These are phyloP conservation scores for Paracorniculantispora psalliotae DNA, from an alignment of 2,329 filamentous ascomycete genomes.

Conservation along the genomic window DNA sequence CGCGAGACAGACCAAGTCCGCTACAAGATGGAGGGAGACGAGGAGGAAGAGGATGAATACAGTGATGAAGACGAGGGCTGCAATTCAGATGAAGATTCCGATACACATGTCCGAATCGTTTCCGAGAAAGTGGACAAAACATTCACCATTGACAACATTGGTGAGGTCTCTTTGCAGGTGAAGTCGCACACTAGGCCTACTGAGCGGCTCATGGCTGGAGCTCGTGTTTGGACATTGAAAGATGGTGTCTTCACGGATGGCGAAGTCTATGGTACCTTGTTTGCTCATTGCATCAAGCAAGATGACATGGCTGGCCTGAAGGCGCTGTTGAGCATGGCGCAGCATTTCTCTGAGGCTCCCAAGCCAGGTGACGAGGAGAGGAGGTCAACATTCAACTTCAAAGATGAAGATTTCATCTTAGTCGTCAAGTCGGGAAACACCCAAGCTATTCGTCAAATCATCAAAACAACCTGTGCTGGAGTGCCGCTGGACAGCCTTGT, in stretches of 20 bases:
- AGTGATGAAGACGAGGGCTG: conserved; percentile 30
- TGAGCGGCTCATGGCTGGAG: conserved; percentile 40
- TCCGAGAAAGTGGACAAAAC: conserved; percentile 57
- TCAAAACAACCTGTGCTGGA: conserved; percentile 61
- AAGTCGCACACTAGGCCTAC: conserved; percentile 58
- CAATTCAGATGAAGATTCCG: conserved; percentile 31
- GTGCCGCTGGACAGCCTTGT: conserved; percentile 64
- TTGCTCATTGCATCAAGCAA: conserved; percentile 43
- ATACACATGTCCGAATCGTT: conserved; percentile 39
- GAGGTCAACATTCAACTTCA: conserved; percentile 35
- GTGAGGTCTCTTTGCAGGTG: conserved; percentile 62
- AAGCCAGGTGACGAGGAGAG: conserved; percentile 31
- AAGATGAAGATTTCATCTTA: conserved; percentile 34
- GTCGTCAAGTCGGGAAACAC: conserved; percentile 47
- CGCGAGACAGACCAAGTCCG: conserved; percentile 46
- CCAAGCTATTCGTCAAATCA: conserved; percentile 57
- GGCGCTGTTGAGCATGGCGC: conserved; percentile 51
- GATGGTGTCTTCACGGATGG: conserved; percentile 25
- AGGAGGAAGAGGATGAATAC: conserved; percentile 33
- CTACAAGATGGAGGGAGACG: conserved; percentile 41
- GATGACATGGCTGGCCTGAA: conserved; percentile 52
- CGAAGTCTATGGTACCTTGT: conserved; percentile 22
- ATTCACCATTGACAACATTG: conserved; percentile 73
- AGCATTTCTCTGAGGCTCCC: conserved; percentile 38
- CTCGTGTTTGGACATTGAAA: conserved; percentile 27